phyloP scores from a whole-genome alignment of 106 monocot genomes.

The Cymbidium sinense region DNA sequence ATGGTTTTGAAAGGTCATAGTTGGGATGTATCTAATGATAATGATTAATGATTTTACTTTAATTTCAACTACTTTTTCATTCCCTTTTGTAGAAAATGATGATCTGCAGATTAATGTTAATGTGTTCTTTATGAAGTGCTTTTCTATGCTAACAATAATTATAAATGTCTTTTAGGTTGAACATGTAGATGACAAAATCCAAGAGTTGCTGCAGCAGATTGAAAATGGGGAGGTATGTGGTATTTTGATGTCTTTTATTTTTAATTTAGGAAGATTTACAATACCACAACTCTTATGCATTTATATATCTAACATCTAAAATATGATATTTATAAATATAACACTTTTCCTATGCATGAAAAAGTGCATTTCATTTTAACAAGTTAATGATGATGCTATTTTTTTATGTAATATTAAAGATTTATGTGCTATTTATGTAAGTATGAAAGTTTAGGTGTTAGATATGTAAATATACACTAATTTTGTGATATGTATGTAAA shows the following conservation, averaged over 20 bases:
- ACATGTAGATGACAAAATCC: slow-evolving; percentile 50
- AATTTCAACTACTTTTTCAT: neutral
- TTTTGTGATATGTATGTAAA: too few relatives aligned
- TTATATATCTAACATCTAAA: too few relatives aligned
- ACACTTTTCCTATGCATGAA: too few relatives aligned
- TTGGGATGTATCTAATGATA: neutral
- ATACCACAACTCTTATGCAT: too few relatives aligned
- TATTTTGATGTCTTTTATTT: neutral
- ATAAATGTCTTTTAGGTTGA: slow-evolving; percentile 44
- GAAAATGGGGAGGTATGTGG: slow-evolving; percentile 54
- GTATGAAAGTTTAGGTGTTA: too few relatives aligned
- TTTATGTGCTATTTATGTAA: too few relatives aligned
- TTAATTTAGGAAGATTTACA: too few relatives aligned
- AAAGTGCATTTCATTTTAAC: too few relatives aligned
- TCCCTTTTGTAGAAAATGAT: neutral
- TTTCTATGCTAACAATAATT: neutral
- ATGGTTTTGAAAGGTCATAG: neutral
- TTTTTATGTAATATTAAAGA: too few relatives aligned
- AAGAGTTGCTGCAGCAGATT: slow-evolving; percentile 47
- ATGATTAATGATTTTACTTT: neutral
- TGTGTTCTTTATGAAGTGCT: neutral
- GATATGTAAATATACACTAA: too few relatives aligned
- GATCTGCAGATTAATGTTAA: neutral
- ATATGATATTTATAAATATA: too few relatives aligned
- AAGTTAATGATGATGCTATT: too few relatives aligned